Evolutionary conservation across 345 rosid species (phyloP).

Genomic region (Bruguiera gymnorhiza): DNA sequence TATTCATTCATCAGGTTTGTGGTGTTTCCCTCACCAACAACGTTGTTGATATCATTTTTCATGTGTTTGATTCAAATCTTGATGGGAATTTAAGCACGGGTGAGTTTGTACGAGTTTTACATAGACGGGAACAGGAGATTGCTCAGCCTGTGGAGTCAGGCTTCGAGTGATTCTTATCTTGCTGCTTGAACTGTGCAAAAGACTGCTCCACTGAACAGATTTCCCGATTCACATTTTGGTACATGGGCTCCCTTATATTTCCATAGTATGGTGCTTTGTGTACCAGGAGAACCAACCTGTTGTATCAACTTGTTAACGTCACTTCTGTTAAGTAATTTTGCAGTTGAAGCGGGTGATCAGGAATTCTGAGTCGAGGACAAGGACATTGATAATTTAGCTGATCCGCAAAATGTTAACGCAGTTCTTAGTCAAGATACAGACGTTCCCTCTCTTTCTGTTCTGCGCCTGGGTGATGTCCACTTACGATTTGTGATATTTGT

Average conservation of each 20-base stretch:
- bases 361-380: neutral
- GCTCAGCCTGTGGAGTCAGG: constrained; percentile 57
- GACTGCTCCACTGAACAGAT: constrained; percentile 26
- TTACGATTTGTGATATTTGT: neutral
- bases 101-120: constrained; percentile 67
- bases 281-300: neutral
- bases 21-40: constrained; percentile 57
- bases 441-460: neutral
- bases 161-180: constrained; percentile 38
- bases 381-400: neutral
- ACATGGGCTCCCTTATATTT: neutral
- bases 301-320: neutral
- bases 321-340: neutral
- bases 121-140: constrained; percentile 61
- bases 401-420: neutral
- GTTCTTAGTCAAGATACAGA: neutral
- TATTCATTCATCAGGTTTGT: constrained; percentile 52
- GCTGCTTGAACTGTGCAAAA: constrained; percentile 43
- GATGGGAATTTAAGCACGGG: constrained; percentile 69
- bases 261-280: neutral
- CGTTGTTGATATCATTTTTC: constrained; percentile 68
- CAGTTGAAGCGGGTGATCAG: constrained; percentile 2
- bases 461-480: neutral
- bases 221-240: constrained; percentile 12
- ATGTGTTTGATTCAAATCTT: constrained; percentile 62